These are phyloP conservation scores for Coemansia sp. DNA, from an alignment of 371 early-diverging fungal genomes.

Conservation along the genomic window DNA sequence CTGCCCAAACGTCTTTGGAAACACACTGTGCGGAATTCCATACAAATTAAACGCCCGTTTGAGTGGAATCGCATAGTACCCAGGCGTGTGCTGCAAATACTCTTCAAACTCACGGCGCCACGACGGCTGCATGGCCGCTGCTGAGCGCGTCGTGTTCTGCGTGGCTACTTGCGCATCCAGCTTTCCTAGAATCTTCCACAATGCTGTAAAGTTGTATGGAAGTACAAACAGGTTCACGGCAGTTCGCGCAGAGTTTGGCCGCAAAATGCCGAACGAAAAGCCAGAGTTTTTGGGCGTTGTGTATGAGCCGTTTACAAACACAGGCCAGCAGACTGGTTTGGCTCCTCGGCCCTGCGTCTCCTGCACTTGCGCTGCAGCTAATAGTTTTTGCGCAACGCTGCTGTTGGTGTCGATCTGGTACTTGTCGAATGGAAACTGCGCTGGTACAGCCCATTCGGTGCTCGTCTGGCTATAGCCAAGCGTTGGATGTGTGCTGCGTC, in stretches of 20 bases:
- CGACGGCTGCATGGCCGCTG: conserved; percentile 40
- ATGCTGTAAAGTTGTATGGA: conserved; percentile 69
- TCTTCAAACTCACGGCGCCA: conserved; percentile 61
- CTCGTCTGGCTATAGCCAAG: conserved; percentile 57
- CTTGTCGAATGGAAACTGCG: conserved; percentile 70
- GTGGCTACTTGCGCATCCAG: conserved; percentile 19
- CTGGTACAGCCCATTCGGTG: conserved; percentile 58
- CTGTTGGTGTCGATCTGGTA: conserved; percentile 58
- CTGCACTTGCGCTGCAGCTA: conserved; percentile 52
- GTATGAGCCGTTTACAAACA: conserved; percentile 62
- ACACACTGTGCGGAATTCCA: conserved; percentile 46
- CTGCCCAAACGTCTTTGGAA: conserved; percentile 52
- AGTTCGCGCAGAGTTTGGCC: conserved; percentile 59
- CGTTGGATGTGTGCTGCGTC: conserved; percentile 62
- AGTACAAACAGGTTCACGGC: conserved; percentile 67
- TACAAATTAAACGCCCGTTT: conserved; percentile 47
- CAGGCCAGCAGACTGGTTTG: conserved; percentile 52
- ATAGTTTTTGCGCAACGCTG: conserved; percentile 57
- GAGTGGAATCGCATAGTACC: conserved; percentile 56
- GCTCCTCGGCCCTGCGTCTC: conserved; percentile 37
- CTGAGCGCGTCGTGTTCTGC: conserved; percentile 19
- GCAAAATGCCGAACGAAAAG: conserved; percentile 70
- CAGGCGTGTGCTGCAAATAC: conserved; percentile 60
- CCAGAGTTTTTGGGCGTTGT: conserved; percentile 56
- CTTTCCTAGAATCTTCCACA: conserved; percentile 62